Evolutionary conservation across 345 rosid species (phyloP), one percentile per base, ranked within the genome.

Genomic region (Murraya koenigii): DNA sequence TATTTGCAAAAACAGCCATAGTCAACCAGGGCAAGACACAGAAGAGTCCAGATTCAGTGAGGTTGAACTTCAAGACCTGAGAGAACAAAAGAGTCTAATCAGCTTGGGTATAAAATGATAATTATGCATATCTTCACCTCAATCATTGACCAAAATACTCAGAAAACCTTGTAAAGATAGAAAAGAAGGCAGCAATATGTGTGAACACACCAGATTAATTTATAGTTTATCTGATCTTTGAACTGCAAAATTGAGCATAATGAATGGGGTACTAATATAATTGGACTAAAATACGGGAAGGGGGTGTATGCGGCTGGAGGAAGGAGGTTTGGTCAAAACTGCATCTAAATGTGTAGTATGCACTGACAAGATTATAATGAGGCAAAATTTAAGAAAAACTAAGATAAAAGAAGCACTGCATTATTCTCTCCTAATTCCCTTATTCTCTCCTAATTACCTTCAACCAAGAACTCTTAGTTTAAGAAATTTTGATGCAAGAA

Each of bases 1-100:
- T 39, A 82, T 95, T 93, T 62, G 98, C 98, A 78, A 92, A 91
- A 72, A 86, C 71, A 72, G 99, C 99, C 99, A 93, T 95, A 38
- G 99, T 95, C 83, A 95, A 85, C 99, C 99, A 95, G 70, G 99
- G 99, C 84, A 95, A 89, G 81, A 95, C 98, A 47, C 97, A 93
- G 9, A 95, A 79, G 33, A 95, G 91, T 61, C 99, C 99, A 33
- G 99, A 93, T 85, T 95, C 97, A 5, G 98, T 91, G 85, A 95
- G 98, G 87, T 93, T 95, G 84, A 95, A 95, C 88, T 93, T 95
- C 88, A 95, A 83, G 76, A 93, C 99, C 99, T 95, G 88, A 77
- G 75, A 78, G 69, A 82, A 78, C 69, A 77, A 81, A 36, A 28
- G 35, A 67, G 56, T 28, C 33, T 64, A 22, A 66, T 67, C 11